Evolutionary conservation across 805 yeast genomes (phyloP), one percentile per base, ranked within the genome.

Genomic region (Lipomyces japonicus): DNA sequence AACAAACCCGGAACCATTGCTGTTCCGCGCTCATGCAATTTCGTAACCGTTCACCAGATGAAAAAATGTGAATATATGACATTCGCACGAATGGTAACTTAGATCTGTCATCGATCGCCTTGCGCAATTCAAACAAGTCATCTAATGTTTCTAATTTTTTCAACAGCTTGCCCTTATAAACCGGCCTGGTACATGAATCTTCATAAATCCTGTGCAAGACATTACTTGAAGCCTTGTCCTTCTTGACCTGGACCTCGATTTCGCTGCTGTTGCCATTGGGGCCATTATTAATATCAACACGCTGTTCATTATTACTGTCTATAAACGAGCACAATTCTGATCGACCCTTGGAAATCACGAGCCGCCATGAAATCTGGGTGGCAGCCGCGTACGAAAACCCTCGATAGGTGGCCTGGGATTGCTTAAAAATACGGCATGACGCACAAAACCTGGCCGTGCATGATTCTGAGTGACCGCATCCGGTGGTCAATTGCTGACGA

Each of bases 281-380:
- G 6, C 22, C 22, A n/a, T 9, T 18, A 6, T 9, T 19, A 1
- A 16, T 21, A 6, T n/a, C 19, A 14, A 19, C 26, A 18, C 5
- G 36, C 19, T n/a, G 26, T n/a, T 30, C 38, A 41, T 14, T 26
- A 30, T 24, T 32, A 19, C 14, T 32, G 28, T 19, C 32, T 12
- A 3, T 35, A 26, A n/a, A 35, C 23, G 21, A 9, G 22, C 18
- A 24, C 14, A 6, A 16, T 16, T 31, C 39, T 21, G 28, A 23
- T 23, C 24, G 40, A 12, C 47, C 53, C 1, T 37, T 39, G 12
- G 31, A 3, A 1, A 22, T 30, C 16, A 41, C 51, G 3, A 53
- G 42, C 18, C 25, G 18, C 57, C 57, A 53, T 3, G 57, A 54
- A 19, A 53, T 41, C 36, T 39, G 44, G 19, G 41, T 39, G 7